Percentiles rank a stretch among this genome's conserved stretches.
Conservation (phyloP, 148 eudicot genomes). For the Fagopyrum tataricum region DNA sequence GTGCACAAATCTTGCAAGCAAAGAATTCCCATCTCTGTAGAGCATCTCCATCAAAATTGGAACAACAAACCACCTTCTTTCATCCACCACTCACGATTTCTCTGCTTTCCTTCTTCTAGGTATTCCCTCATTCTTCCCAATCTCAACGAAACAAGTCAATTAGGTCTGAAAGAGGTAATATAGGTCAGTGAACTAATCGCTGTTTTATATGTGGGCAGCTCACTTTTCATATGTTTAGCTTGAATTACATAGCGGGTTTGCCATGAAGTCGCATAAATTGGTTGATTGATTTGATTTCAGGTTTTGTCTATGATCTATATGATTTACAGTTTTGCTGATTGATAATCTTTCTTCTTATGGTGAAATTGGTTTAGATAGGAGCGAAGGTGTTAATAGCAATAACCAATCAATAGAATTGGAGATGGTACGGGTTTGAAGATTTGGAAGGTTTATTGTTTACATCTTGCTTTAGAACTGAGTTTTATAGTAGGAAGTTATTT, state of each 20-base stretch:
- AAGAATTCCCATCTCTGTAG: not conserved
- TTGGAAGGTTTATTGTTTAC: not conserved
- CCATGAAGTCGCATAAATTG: not conserved
- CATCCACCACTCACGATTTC: constrained; percentile 7
- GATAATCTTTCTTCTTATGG: not conserved
- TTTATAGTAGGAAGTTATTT: not conserved
- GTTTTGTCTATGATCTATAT: not conserved
- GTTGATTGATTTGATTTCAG: not conserved
- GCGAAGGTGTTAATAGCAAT: not conserved
- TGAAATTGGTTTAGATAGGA: not conserved
- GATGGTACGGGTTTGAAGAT: not conserved
- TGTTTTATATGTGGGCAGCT: not conserved
- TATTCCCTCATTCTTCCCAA: not conserved
- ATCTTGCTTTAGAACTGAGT: not conserved
- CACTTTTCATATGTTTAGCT: not conserved
- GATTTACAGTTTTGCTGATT: not conserved
- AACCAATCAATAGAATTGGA: not conserved
- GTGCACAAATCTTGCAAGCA: constrained; percentile 6
- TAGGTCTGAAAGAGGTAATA: not conserved
- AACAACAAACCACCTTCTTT: not conserved
- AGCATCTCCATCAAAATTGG: constrained; percentile 11
- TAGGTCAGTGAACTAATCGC: not conserved
- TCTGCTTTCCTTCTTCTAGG: not conserved
- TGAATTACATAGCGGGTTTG: not conserved
- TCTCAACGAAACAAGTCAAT: constrained; percentile 1